Percentiles rank a stretch among this genome's conserved stretches.
These are phyloP conservation scores for Microdochium nivale DNA, from an alignment of 2,329 filamentous ascomycete species.

Conservation along the genomic window DNA sequence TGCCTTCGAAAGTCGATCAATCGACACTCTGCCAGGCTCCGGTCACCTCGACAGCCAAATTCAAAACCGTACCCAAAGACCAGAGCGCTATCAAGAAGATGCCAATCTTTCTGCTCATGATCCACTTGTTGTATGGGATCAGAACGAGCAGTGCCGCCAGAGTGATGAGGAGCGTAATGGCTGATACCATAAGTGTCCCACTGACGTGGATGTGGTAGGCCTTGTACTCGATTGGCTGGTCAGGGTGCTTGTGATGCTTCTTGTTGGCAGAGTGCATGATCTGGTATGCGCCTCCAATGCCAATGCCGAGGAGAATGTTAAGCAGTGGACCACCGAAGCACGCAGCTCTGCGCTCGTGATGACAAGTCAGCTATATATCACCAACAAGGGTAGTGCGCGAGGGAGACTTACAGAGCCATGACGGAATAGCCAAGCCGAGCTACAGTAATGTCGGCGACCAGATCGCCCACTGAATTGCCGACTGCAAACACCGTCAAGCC, in stretches of 20 bases:
- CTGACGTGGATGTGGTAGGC: constrained; percentile 79
- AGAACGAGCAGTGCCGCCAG: constrained; percentile 68
- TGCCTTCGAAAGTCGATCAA: background rate
- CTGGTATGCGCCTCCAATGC: constrained; percentile 85
- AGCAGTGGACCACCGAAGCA: constrained; percentile 99
- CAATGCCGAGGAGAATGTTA: constrained; percentile 91
- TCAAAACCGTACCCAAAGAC: constrained; percentile 69
- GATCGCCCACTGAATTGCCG: constrained; percentile 87
- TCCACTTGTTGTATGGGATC: constrained; percentile 81
- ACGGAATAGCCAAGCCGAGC: constrained; percentile 90
- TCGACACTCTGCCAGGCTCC: constrained; percentile 34
- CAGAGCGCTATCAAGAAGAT: constrained; percentile 73
- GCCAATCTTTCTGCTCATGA: constrained; percentile 75
- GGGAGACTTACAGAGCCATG: constrained; percentile 64
- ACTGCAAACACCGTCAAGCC: constrained; percentile 94
- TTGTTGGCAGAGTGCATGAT: constrained; percentile 63
- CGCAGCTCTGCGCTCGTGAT: constrained; percentile 48
- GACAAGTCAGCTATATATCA: background rate
- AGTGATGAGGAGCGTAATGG: constrained; percentile 74
- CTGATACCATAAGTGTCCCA: constrained; percentile 76
- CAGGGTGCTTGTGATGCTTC: constrained; percentile 58
- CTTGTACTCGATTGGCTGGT: constrained; percentile 55
- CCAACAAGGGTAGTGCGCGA: background rate
- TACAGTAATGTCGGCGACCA: constrained; percentile 91
- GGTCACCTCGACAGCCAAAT: constrained; percentile 70